A percentile compares a stretch with the other conserved stretches of the same genome.
These are phyloP conservation scores for Talaromyces verruculosus DNA, from an alignment of 2,329 filamentous ascomycete species.

Conservation along the genomic window DNA sequence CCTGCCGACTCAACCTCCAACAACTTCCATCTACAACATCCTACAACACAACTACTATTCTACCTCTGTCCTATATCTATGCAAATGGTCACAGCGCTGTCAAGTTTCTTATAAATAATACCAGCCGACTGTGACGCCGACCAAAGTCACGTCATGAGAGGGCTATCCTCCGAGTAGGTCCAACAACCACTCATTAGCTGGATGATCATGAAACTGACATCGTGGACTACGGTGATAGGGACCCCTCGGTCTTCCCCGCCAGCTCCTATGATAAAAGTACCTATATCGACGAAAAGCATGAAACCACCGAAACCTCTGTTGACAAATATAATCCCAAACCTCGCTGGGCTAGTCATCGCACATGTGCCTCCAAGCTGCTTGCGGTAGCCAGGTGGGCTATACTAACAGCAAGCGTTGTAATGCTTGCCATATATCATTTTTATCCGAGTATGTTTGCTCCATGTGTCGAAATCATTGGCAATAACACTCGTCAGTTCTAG, in stretches of 20 bases:
- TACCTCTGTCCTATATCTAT: background rate
- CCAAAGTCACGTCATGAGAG: background rate
- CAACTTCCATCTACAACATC: background rate
- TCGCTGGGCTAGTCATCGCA: background rate
- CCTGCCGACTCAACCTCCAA: background rate
- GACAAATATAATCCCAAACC: background rate
- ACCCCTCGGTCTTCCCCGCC: background rate
- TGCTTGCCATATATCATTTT: background rate
- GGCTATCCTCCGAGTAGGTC: background rate
- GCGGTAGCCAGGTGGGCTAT: constrained; percentile 14
- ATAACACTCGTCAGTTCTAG: background rate
- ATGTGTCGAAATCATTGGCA: background rate
- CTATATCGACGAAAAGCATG: constrained; percentile 7
- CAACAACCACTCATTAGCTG: background rate
- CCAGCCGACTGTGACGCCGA: background rate
- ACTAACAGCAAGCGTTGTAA: background rate
- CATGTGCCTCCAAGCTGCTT: background rate
- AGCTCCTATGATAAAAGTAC: background rate
- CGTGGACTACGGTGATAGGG: background rate
- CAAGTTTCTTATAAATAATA: background rate
- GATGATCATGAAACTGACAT: background rate
- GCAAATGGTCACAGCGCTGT: background rate
- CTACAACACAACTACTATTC: background rate
- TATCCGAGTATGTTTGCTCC: background rate
- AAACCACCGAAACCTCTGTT: background rate